Base-by-base conservation (phyloP, 257 asterid species). In the Plantago elongata region DNA sequence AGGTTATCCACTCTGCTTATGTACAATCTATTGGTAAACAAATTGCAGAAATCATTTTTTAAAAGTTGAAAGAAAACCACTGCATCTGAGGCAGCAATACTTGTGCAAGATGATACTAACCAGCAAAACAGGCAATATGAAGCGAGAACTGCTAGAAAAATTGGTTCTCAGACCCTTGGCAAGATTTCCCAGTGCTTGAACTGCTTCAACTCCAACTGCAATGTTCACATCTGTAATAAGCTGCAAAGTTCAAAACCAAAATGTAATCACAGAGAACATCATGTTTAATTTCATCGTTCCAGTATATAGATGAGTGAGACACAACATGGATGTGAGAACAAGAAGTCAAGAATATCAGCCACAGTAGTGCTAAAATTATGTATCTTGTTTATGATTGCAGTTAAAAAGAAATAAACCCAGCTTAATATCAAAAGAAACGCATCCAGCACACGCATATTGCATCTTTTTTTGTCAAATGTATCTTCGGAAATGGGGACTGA, bases 141-240 rank as follows among this genome's bases (percentile, higher is more conserved):
- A 81, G 57, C 99, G 97, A 72, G 96, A 85, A 70, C 51, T 85
- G 70, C 81, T 82, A 9, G 96, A 87, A 75, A 89, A 93, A 85
- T 85, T 78, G 40, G 96, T 77, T 77, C 99, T 76, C 72, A 93
- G 79, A 67, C 99, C 99, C 80, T 80, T 85, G 29, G 99, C 94
- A 75, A 93, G 99, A 77, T 93, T 89, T 74, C 96, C 99, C 38
- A 93, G 76, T 15, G 99, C 95, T 80, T 93, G 99, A 64, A 89
- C 74, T 29, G 97, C 97, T 80, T 93, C 99, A 64, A 90, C 96
- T 37, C 95, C 99, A 75, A 93, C 99, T 72, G 99, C 99, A 78
- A 93, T 93, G 80, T 93, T 93, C 50, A 89, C 95, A 72, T 93
- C 99, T 54, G 86, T 89, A 69, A 93, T 87, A 74, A 93, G 97